Conservation (phyloP, 1,284 basidiomycete genomes). For the Tetrapyrgos nigripes region DNA sequence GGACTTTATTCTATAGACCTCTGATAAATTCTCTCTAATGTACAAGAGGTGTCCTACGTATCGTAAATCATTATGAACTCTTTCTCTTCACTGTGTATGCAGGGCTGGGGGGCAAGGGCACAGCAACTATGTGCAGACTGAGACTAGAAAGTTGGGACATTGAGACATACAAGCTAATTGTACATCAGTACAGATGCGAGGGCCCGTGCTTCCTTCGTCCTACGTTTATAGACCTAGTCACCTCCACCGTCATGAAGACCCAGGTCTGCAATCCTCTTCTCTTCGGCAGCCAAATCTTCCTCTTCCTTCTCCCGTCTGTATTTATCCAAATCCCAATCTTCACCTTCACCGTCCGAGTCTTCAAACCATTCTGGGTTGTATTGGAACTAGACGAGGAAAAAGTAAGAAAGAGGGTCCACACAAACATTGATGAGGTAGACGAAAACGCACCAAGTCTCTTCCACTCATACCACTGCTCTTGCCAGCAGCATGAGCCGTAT, state of each 20-base stretch:
- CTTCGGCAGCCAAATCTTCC: slow-evolving; percentile 56
- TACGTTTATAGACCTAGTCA: too few species aligned
- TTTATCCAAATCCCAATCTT: slow-evolving; percentile 73
- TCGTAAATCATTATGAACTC: too few species aligned
- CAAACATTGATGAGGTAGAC: slow-evolving; percentile 11
- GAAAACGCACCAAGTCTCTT: slow-evolving; percentile 83
- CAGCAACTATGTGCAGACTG: too few species aligned
- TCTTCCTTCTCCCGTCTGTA: slow-evolving; percentile 71
- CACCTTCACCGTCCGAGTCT: slow-evolving; percentile 78
- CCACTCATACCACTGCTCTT: slow-evolving; percentile 96
- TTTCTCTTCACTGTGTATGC: too few species aligned
- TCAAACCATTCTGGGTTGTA: slow-evolving; percentile 97
- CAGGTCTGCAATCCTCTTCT: slow-evolving; percentile 14
- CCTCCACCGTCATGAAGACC: slow-evolving; percentile 12
- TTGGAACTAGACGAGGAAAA: slow-evolving; percentile 68
- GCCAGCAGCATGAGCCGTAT: slow-evolving; percentile 84
- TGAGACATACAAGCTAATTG: too few species aligned
- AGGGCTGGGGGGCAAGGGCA: too few species aligned
- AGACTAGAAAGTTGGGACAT: too few species aligned
- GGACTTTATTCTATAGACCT: too few species aligned
- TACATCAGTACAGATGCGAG: too few species aligned
- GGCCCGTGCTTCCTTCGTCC: too few species aligned
- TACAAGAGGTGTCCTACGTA: too few species aligned
- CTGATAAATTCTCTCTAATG: too few species aligned
- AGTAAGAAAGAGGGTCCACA: slow-evolving; percentile 9